Evolutionary conservation across 306 rosid genomes (phyloP).

Genomic region (Medicago arabica): DNA sequence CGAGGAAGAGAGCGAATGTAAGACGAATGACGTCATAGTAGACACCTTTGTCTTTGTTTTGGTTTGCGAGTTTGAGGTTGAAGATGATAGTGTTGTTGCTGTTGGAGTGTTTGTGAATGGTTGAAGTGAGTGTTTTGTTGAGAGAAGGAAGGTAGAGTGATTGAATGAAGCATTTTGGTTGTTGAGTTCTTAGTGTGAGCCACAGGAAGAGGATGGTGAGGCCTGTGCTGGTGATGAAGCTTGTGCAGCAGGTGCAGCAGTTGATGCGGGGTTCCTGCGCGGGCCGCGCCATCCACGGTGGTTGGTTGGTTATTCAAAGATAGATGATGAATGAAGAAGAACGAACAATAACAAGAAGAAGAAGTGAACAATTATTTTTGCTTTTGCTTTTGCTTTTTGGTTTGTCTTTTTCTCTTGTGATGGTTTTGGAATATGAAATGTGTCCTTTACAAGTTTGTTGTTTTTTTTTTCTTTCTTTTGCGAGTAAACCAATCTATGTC

Average conservation of each 20-base stretch:
- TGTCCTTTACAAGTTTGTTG: slow-evolving; percentile 1
- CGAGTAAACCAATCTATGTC: not conserved
- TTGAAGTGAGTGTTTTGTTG: slow-evolving; percentile 44
- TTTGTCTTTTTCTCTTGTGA: not conserved
- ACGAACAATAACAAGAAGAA: not conserved
- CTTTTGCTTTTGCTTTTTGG: not conserved
- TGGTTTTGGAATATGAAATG: slow-evolving; percentile 15
- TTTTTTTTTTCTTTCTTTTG: not conserved
- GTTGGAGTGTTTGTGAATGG: not conserved
- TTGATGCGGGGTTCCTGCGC: not conserved
- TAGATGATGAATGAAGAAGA: not conserved
- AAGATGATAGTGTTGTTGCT: slow-evolving; percentile 45
- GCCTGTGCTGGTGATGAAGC: slow-evolving; percentile 32
- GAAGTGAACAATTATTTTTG: not conserved
- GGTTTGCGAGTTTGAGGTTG: slow-evolving; percentile 46
- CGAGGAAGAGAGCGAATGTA: slow-evolving; percentile 38
- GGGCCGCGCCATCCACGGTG: slow-evolving; percentile 17
- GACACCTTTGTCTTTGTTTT: slow-evolving; percentile 71
- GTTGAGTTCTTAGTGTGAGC: slow-evolving; percentile 55
- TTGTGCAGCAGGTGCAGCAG: slow-evolving; percentile 37
- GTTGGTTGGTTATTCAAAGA: not conserved
- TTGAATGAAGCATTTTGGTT: slow-evolving; percentile 58
- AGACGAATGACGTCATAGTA: slow-evolving; percentile 55
- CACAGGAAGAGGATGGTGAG: slow-evolving; percentile 43
- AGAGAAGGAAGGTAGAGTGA: slow-evolving; percentile 61